Conservation (phyloP, 2,329 filamentous ascomycete genomes). For the Fusarium sarcochroum region DNA sequence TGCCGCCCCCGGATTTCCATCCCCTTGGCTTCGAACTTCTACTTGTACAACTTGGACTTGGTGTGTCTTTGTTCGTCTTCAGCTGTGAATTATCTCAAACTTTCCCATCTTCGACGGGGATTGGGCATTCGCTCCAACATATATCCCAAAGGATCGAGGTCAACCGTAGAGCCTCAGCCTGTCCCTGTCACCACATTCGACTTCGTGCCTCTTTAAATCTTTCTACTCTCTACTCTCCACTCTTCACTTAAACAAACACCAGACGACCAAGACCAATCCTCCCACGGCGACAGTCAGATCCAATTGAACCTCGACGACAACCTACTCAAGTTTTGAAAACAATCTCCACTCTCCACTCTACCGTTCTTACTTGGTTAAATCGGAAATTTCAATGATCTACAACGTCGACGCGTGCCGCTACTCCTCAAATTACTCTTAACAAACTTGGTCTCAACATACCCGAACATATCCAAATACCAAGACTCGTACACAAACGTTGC, state of each 20-base stretch:
- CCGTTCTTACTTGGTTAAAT: slow-evolving; percentile 28
- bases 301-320: slow-evolving; percentile 19
- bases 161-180: slow-evolving; percentile 41
- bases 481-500: too few relatives aligned
- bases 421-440: slow-evolving; percentile 9
- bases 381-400: slow-evolving; percentile 39
- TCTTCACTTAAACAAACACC: slow-evolving; percentile 20
- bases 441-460: slow-evolving; percentile 13
- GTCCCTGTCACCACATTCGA: slow-evolving; percentile 21
- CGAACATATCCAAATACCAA: slow-evolving; percentile 12
- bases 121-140: slow-evolving; percentile 37
- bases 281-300: slow-evolving; percentile 12
- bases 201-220: slow-evolving; percentile 17
- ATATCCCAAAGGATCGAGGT: slow-evolving; percentile 41
- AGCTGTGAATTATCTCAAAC: slow-evolving; percentile 32
- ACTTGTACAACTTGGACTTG: slow-evolving; percentile 13
- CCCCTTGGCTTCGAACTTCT: slow-evolving; percentile 49
- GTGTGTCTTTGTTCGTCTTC: slow-evolving; percentile 26
- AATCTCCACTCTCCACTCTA: slow-evolving; percentile 47
- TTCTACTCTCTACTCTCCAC: slow-evolving; percentile 25
- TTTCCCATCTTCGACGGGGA: slow-evolving; percentile 27
- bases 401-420: slow-evolving; percentile 16
- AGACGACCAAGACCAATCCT: slow-evolving; percentile 24
- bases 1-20: slow-evolving; percentile 51
- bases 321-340: neutral